phyloP scores from a whole-genome alignment of 352 stramenopile genomes.

The Halophytophthora polymorphica region DNA sequence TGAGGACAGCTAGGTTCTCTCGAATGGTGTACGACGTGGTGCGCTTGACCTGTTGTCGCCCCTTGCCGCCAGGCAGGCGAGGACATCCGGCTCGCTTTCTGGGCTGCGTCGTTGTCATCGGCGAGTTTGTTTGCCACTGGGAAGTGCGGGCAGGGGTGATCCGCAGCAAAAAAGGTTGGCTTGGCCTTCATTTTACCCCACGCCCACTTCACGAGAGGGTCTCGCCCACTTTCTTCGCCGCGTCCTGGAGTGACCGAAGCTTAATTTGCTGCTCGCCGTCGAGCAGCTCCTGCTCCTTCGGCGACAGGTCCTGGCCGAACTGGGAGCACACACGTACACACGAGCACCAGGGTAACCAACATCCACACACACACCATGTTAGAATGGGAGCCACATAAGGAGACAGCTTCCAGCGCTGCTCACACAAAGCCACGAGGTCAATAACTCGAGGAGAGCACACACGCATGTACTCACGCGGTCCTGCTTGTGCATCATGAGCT shows the following conservation, averaged over 20 bases:
- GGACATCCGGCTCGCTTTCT: too few relatives aligned
- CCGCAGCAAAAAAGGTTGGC: too few relatives aligned
- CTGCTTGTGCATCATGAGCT: slow-evolving; percentile 44
- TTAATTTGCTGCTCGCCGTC: slow-evolving; percentile 69
- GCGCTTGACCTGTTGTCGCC: too few relatives aligned
- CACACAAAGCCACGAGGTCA: too few relatives aligned
- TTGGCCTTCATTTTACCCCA: too few relatives aligned
- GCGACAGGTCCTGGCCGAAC: slow-evolving; percentile 72
- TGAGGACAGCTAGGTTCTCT: too few relatives aligned
- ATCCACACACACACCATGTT: background rate
- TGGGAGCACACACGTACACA: slow-evolving; percentile 3
- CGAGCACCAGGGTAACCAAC: background rate
- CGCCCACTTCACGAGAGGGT: slow-evolving; percentile 33
- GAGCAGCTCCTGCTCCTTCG: slow-evolving; percentile 53
- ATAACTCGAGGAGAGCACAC: too few relatives aligned
- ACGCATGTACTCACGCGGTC: slow-evolving; percentile 29
- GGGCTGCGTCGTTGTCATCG: too few relatives aligned
- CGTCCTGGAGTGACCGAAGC: slow-evolving; percentile 64
- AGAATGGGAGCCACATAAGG: background rate
- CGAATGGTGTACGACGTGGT: too few relatives aligned
- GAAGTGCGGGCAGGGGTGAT: too few relatives aligned
- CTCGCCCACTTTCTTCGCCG: slow-evolving; percentile 65
- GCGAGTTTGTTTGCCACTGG: too few relatives aligned
- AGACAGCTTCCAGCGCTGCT: background rate
- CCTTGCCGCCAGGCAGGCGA: too few relatives aligned